A percentile compares a stretch with the other conserved stretches of the same genome.
Evolutionary conservation across 306 rosid genomes (phyloP).

Genomic region (Pyrus communis): DNA sequence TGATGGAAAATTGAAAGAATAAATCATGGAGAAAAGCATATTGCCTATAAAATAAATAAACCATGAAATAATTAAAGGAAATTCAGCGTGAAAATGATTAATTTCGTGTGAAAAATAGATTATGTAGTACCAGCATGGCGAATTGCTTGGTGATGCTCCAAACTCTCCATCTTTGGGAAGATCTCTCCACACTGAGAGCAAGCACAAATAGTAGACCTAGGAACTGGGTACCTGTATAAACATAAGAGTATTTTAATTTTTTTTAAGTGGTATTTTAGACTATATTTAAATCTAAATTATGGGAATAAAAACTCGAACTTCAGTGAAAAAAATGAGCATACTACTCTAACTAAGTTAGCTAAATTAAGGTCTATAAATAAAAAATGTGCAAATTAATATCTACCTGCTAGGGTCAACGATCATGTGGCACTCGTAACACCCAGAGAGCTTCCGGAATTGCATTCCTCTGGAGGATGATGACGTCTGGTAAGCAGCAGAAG

Average conservation of each 20-base stretch:
- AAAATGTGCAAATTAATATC: neutral
- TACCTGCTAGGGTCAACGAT: slow-evolving; percentile 86
- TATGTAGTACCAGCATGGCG: slow-evolving; percentile 77
- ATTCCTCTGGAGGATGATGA: slow-evolving; percentile 68
- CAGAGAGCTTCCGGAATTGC: slow-evolving; percentile 89
- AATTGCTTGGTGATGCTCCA: slow-evolving; percentile 88
- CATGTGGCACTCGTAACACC: slow-evolving; percentile 95
- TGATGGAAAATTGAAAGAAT: no score
- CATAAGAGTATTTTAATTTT: neutral
- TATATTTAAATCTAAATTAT: no score
- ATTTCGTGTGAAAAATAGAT: neutral
- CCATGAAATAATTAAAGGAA: neutral
- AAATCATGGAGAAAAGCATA: neutral
- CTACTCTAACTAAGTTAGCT: no score
- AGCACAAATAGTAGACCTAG: slow-evolving; percentile 62
- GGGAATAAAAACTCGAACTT: no score
- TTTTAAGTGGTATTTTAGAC: neutral
- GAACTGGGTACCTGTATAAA: slow-evolving; percentile 52
- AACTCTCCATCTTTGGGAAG: slow-evolving; percentile 74
- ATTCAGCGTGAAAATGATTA: neutral
- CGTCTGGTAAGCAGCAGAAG: slow-evolving; percentile 6
- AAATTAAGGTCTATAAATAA: no score
- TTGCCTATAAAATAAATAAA: neutral
- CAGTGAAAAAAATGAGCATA: no score
- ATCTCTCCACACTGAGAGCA: slow-evolving; percentile 94